Conservation (phyloP, 352 stramenopile species). For the Phytophthora aleatoria region DNA sequence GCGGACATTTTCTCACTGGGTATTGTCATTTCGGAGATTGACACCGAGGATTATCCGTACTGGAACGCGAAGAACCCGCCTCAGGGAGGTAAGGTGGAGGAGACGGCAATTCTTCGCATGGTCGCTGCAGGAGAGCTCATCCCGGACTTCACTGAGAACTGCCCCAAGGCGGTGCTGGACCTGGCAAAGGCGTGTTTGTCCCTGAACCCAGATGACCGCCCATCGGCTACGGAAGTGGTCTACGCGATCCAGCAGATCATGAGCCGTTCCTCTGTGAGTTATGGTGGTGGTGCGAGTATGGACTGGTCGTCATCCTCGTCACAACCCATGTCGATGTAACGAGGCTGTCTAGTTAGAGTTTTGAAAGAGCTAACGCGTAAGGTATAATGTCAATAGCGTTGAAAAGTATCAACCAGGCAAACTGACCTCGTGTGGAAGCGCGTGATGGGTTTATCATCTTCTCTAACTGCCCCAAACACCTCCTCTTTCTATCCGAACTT, state of each 20-base stretch:
- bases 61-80: constrained; percentile 61
- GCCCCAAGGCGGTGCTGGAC: constrained; percentile 48
- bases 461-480: constrained; percentile 13
- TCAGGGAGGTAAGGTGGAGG: constrained; percentile 48
- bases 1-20: constrained; percentile 64
- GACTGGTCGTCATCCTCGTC: constrained; percentile 31
- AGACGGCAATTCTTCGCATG: constrained; percentile 66
- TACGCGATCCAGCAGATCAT: constrained; percentile 63
- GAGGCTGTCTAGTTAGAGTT: constrained; percentile 18
- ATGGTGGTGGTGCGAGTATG: constrained; percentile 12
- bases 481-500: constrained; percentile 86
- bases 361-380: constrained; percentile 12
- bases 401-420: constrained; percentile 14
- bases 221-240: constrained; percentile 58
- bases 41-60: constrained; percentile 67
- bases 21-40: constrained; percentile 59
- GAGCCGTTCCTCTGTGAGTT: constrained; percentile 29
- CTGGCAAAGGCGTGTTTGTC: constrained; percentile 57
- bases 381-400: constrained; percentile 33
- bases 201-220: constrained; percentile 60
- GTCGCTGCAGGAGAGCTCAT: constrained; percentile 62
- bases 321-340: constrained; percentile 26
- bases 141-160: constrained; percentile 56
- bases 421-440: neutral
- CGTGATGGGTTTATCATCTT: neutral